Evolutionary conservation across 164 flowering plant genomes (phyloP).

Genomic region (Pachysandra terminalis): DNA sequence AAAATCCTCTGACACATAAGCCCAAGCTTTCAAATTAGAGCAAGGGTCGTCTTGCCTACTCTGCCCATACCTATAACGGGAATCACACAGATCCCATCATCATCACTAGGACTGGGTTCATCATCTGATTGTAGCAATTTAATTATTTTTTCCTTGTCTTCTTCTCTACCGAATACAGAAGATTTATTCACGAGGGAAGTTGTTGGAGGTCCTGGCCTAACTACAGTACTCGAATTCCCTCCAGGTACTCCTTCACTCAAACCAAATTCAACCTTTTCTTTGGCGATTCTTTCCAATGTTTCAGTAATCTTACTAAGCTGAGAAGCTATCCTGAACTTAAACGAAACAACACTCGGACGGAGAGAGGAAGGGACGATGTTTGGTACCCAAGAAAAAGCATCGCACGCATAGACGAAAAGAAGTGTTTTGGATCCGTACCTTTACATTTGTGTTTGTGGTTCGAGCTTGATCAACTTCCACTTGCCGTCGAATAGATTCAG

Average conservation of each 20-base stretch:
- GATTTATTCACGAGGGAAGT: neutral
- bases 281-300: neutral
- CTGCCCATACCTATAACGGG: slow-evolving; percentile 7
- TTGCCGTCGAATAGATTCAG: slow-evolving; percentile 1
- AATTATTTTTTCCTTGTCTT: neutral
- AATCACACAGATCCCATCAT: neutral
- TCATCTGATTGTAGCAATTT: neutral
- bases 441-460: too few relatives aligned
- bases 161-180: neutral
- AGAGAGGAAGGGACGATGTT: neutral
- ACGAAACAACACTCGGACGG: neutral
- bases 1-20: slow-evolving; percentile 4
- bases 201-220: neutral
- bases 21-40: slow-evolving; percentile 6
- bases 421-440: neutral
- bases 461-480: neutral
- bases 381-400: too few relatives aligned
- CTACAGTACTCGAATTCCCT: neutral
- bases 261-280: neutral
- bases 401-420: too few relatives aligned
- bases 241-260: neutral
- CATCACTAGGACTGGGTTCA: too few relatives aligned
- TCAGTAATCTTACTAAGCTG: neutral
- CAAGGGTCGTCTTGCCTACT: slow-evolving; percentile 12
- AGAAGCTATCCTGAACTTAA: neutral